Conservation (phyloP, 1,139 yeast genomes). For the Nematodospora anomalae region DNA sequence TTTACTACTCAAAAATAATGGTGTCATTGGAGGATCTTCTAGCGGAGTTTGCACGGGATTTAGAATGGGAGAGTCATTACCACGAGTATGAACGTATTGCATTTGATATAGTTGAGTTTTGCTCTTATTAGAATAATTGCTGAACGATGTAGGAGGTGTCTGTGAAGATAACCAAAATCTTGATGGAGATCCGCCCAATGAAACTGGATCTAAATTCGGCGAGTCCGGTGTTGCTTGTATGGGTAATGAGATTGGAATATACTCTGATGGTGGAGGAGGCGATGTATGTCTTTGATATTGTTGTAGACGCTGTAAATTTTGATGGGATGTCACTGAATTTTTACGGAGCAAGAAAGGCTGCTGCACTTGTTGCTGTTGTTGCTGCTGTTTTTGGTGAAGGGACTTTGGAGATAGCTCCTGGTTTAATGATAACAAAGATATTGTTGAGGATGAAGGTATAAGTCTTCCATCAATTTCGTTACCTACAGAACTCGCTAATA, state of each 20-base stretch:
- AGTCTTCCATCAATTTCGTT: constrained; percentile 49
- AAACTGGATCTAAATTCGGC: constrained; percentile 52
- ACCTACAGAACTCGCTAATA: constrained; percentile 57
- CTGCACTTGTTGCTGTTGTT: constrained; percentile 12
- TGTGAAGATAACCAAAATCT: constrained; percentile 52
- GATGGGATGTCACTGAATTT: constrained; percentile 8
- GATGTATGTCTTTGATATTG: constrained; percentile 37
- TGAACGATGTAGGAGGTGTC: constrained; percentile 47
- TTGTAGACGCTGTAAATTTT: constrained; percentile 27
- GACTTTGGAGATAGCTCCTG: constrained; percentile 12
- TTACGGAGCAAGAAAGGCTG: constrained; percentile 7
- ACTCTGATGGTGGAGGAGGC: constrained; percentile 25
- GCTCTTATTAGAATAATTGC: constrained; percentile 21
- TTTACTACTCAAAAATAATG: constrained; percentile 32
- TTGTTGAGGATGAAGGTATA: constrained; percentile 55
- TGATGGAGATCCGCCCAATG: constrained; percentile 57
- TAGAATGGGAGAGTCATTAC: constrained; percentile 36
- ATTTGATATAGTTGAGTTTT: constrained; percentile 21
- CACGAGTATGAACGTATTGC: constrained; percentile 15
- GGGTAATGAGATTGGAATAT: constrained; percentile 11
- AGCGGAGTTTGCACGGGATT: constrained; percentile 46
- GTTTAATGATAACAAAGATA: constrained; percentile 51
- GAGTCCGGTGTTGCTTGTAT: constrained; percentile 42
- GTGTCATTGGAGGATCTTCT: constrained; percentile 51
- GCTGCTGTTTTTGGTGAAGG: constrained; percentile 7